Conservation (phyloP, 139 green algal genomes). For the Volvox africanus region DNA sequence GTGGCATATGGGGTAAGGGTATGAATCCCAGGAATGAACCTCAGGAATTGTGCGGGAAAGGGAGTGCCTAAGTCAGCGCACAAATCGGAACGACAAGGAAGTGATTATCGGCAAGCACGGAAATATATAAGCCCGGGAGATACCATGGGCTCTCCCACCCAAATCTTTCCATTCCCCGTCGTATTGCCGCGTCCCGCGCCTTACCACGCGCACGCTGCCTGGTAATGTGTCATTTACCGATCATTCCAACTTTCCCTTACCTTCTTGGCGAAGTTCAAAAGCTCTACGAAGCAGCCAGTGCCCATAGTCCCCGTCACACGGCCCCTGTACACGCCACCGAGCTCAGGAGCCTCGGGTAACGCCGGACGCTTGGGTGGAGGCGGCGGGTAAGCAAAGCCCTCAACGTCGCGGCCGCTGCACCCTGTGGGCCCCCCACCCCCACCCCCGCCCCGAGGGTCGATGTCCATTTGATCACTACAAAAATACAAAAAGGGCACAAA, state of each 20-base stretch:
- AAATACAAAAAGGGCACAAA: not conserved
- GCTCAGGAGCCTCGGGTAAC: constrained; percentile 74
- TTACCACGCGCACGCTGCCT: no score
- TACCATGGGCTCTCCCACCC: no score
- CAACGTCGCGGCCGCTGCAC: constrained; percentile 17
- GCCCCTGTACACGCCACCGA: constrained; percentile 85
- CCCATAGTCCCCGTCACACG: constrained; percentile 90
- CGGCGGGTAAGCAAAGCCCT: constrained; percentile 41
- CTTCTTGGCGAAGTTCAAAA: constrained; percentile 78
- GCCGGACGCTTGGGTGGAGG: constrained; percentile 48
- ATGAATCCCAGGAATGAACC: no score
- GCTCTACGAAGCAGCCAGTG: constrained; percentile 97
- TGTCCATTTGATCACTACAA: constrained; percentile 31
- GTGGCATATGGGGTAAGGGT: no score
- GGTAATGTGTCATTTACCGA: no score
- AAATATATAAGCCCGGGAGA: no score
- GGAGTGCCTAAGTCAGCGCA: no score
- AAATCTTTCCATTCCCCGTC: no score
- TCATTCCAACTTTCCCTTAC: constrained; percentile 10
- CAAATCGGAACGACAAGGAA: no score
- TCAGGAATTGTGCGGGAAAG: no score
- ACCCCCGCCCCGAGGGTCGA: not conserved
- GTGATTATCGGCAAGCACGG: no score
- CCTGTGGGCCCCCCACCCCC: not conserved
- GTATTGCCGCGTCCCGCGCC: no score